Evolutionary conservation across 805 yeast species (phyloP).

Genomic region (Candida xiaguanensis): DNA sequence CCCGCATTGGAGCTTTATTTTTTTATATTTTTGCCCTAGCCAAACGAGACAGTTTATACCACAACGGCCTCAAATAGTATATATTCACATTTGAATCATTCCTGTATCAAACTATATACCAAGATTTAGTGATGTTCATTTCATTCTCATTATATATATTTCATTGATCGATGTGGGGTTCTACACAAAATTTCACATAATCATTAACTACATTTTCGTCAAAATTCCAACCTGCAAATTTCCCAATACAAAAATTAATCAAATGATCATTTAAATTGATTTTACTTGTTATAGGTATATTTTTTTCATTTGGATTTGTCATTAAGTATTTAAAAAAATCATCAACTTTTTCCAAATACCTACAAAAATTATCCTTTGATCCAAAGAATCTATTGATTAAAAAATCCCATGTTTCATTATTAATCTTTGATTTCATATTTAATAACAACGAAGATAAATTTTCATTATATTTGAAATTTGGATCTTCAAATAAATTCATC

Average conservation of each 20-base stretch:
- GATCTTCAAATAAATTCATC: conserved; percentile 1
- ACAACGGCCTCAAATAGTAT: no score
- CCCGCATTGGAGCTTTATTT: conserved; percentile 63
- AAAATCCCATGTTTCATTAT: conserved; percentile 12
- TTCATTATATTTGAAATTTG: not conserved
- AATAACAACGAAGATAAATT: conserved; percentile 11
- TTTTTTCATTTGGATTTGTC: not conserved
- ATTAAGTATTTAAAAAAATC: conserved; percentile 19
- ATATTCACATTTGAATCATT: no score
- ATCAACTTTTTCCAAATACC: conserved; percentile 21
- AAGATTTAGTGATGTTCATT: no score
- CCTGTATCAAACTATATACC: no score
- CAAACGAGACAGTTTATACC: no score
- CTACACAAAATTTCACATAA: conserved; percentile 21
- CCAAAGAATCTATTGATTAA: conserved; percentile 23
- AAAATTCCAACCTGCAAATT: conserved; percentile 19
- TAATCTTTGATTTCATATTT: conserved; percentile 8
- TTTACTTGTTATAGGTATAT: conserved; percentile 14
- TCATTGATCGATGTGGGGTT: conserved; percentile 11
- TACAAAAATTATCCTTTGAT: conserved; percentile 17
- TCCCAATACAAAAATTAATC: conserved; percentile 12
- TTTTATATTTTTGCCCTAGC: no score
- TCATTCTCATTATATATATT: not conserved
- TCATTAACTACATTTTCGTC: conserved; percentile 17
- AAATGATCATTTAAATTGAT: conserved; percentile 16